These are phyloP conservation scores for Penicillium mononematosum DNA, from an alignment of 495 filamentous ascomycete genomes.

Conservation along the genomic window DNA sequence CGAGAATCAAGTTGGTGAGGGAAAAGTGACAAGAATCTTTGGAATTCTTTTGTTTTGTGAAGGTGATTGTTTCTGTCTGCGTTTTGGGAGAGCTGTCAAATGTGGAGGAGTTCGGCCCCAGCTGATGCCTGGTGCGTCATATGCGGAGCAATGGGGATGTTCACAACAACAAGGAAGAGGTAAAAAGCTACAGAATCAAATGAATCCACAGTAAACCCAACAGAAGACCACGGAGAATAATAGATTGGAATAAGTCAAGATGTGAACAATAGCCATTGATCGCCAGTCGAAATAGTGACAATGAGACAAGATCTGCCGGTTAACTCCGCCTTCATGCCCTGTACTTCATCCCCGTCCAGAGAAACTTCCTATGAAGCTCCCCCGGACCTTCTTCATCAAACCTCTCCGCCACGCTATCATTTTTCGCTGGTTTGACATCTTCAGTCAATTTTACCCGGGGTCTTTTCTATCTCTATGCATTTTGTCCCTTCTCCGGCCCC, in stretches of 20 bases:
- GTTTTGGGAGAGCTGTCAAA: constrained; percentile 10
- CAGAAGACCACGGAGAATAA: not conserved
- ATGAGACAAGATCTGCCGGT: constrained; percentile 34
- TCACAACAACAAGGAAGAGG: constrained; percentile 1
- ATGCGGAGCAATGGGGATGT: constrained; percentile 19
- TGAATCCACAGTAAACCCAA: not conserved
- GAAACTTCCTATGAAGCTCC: constrained; percentile 40
- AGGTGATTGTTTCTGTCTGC: not conserved
- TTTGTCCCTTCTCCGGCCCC: constrained; percentile 31
- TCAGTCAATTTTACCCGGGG: constrained; percentile 18
- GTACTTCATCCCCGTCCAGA: constrained; percentile 45
- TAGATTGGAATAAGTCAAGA: constrained; percentile 1
- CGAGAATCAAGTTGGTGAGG: not conserved
- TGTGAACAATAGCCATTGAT: constrained; percentile 5
- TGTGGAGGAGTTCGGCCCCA: constrained; percentile 23
- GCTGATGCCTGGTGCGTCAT: constrained; percentile 34
- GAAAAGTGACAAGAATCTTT: not conserved
- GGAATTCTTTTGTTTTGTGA: not conserved
- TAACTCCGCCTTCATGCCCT: constrained; percentile 35
- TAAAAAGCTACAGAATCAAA: not conserved
- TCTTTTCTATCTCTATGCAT: constrained; percentile 34
- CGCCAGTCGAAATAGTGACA: constrained; percentile 5
- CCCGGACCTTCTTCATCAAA: constrained; percentile 42
- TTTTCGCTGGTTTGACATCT: constrained; percentile 35
- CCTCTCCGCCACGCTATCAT: constrained; percentile 36